Conservation (phyloP, 495 filamentous ascomycete genomes). For the Beverwykella pulmonaria region DNA sequence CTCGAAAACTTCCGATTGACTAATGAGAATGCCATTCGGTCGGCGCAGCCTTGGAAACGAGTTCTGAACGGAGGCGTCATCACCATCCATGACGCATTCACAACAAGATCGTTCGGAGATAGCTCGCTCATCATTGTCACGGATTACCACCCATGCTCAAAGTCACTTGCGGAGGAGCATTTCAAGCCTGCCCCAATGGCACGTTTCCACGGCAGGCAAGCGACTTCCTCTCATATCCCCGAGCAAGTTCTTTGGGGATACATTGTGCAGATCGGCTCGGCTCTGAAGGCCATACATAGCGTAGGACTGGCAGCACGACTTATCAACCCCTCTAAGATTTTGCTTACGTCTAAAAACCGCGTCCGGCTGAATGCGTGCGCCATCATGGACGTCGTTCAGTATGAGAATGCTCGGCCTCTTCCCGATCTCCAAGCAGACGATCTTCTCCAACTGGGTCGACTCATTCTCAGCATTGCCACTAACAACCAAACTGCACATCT, state of each 20-base stretch:
- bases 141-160: conserved; percentile 87
- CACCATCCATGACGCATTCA: conserved; percentile 88
- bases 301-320: conserved; percentile 79
- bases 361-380: conserved; percentile 87
- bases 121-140: conserved; percentile 93
- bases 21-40: conserved; percentile 82
- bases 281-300: conserved; percentile 80
- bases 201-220: conserved; percentile 54
- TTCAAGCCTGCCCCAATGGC: conserved; percentile 56
- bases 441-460: conserved; percentile 78
- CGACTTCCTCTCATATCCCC: conserved; percentile 56
- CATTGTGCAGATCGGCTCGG: conserved; percentile 87
- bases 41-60: conserved; percentile 88
- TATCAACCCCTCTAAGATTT: conserved; percentile 80
- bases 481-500: conserved; percentile 61
- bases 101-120: conserved; percentile 87
- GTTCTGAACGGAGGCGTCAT: conserved; percentile 82
- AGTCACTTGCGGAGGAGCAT: conserved; percentile 85
- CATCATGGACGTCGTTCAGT: conserved; percentile 83
- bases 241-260: conserved; percentile 90
- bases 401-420: conserved; percentile 65
- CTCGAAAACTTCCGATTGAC: conserved; percentile 87
- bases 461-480: conserved; percentile 77
- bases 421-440: conserved; percentile 84
- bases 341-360: conserved; percentile 79